Percentiles rank a stretch among this genome's conserved stretches.
Conservation (phyloP, 2,329 filamentous ascomycete genomes). For the Penicillium hordei region DNA sequence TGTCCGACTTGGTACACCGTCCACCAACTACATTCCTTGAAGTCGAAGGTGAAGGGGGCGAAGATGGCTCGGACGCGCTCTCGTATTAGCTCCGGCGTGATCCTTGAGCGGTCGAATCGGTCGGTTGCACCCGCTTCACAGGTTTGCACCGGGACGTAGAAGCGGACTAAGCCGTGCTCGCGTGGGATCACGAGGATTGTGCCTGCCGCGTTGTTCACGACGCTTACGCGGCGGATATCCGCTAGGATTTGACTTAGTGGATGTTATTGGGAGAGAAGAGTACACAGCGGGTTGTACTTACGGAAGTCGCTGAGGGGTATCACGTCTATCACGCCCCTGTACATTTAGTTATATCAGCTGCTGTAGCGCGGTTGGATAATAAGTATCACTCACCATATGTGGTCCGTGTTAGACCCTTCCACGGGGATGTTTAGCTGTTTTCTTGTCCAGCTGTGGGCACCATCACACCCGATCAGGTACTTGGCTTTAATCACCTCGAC, state of each 20-base stretch:
- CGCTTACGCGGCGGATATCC: conserved; percentile 57
- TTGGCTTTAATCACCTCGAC: conserved; percentile 52
- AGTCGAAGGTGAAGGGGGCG: conserved; percentile 23
- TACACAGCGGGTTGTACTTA: conserved; percentile 4
- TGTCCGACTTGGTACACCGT: conserved; percentile 26
- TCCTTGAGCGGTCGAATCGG: conserved; percentile 22
- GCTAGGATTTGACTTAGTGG: conserved; percentile 21
- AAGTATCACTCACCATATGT: conserved; percentile 34
- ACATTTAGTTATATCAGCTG: not conserved
- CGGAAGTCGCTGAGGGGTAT: conserved; percentile 50
- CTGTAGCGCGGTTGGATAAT: not conserved
- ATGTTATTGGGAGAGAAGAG: too few species aligned
- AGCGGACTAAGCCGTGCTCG: conserved; percentile 22
- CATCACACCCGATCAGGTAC: conserved; percentile 68
- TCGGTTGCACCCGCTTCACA: conserved; percentile 6
- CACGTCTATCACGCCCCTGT: conserved; percentile 51
- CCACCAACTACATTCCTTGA: conserved; percentile 23
- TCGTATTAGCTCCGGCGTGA: conserved; percentile 21
- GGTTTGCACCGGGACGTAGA: conserved; percentile 25
- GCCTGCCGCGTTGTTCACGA: conserved; percentile 57
- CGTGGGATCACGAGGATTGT: conserved; percentile 34
- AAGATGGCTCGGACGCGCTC: conserved; percentile 19
- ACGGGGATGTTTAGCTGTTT: conserved; percentile 58
- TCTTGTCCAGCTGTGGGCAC: conserved; percentile 66
- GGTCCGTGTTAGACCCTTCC: conserved; percentile 54